A percentile compares a stretch with the other conserved stretches of the same genome.
Conservation (phyloP, 192 early-diverging fungal genomes). For the Obelidium mucronatum region DNA sequence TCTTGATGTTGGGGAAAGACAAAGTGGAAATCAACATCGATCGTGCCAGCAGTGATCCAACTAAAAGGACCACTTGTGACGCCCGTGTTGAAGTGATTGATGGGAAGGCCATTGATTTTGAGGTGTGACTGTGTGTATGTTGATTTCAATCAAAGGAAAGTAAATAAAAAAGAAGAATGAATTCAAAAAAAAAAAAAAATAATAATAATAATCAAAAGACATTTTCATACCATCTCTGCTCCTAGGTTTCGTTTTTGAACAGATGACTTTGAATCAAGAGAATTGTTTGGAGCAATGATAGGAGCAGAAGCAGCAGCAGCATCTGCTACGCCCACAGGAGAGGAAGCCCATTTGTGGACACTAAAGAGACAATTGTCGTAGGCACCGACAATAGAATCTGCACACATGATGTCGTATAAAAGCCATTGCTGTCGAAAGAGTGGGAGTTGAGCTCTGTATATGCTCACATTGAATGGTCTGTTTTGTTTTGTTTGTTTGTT, state of each 20-base stretch:
- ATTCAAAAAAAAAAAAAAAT: slow-evolving; percentile 18
- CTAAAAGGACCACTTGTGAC: slow-evolving; percentile 87
- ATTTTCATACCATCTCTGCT: slow-evolving; percentile 52
- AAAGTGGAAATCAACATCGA: slow-evolving; percentile 78
- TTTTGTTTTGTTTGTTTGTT: too few relatives aligned
- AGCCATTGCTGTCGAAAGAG: slow-evolving; percentile 91
- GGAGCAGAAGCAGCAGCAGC: not conserved
- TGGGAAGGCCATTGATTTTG: slow-evolving; percentile 87
- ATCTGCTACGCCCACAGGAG: not conserved
- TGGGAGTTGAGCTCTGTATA: slow-evolving; percentile 86
- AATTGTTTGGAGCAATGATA: not conserved
- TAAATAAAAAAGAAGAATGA: not conserved
- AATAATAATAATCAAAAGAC: too few relatives aligned
- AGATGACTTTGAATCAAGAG: too few relatives aligned
- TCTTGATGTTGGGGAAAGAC: slow-evolving; percentile 51
- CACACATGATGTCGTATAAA: slow-evolving; percentile 87
- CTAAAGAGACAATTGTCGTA: slow-evolving; percentile 96
- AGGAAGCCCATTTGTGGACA: slow-evolving; percentile 68
- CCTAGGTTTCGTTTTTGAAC: too few relatives aligned
- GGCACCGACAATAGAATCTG: slow-evolving; percentile 87
- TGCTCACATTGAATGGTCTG: slow-evolving; percentile 86
- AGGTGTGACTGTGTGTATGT: slow-evolving; percentile 63
- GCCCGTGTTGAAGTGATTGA: slow-evolving; percentile 88
- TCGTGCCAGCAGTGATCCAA: slow-evolving; percentile 90
- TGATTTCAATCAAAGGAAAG: not conserved